These are phyloP conservation scores for Tricholoma sp. DNA, from an alignment of 768 basidiomycete species.

Conservation along the genomic window DNA sequence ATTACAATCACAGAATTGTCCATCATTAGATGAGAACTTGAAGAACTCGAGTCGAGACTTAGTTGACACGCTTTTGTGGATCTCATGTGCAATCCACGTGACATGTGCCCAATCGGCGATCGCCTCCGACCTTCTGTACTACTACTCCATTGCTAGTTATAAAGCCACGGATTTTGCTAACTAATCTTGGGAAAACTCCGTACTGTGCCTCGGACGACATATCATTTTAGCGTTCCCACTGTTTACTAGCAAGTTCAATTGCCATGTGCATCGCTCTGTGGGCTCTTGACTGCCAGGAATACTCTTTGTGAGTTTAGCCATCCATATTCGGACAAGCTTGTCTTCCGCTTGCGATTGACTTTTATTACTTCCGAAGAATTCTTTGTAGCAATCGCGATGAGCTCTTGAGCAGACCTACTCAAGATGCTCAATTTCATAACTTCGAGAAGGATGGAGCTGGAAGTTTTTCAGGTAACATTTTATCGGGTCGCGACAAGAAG, in stretches of 20 bases:
- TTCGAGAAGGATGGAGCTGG: constrained; percentile 37
- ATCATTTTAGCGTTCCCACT: background rate
- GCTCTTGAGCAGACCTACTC: constrained; percentile 59
- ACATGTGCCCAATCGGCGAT: background rate
- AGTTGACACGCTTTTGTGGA: background rate
- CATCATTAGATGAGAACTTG: constrained; percentile 1
- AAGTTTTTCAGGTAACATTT: constrained; percentile 32
- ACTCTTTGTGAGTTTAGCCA: constrained; percentile 59
- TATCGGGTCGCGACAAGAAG: constrained; percentile 69
- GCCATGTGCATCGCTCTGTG: constrained; percentile 77
- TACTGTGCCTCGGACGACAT: background rate
- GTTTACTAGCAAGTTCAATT: background rate
- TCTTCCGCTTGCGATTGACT: background rate
- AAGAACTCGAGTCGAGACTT: background rate
- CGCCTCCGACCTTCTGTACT: too few species aligned
- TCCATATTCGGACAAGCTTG: constrained; percentile 7
- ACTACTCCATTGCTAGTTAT: background rate
- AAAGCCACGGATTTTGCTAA: constrained; percentile 26
- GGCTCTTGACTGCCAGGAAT: constrained; percentile 70
- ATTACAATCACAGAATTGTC: constrained; percentile 50
- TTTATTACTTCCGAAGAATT: constrained; percentile 39
- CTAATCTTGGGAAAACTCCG: background rate
- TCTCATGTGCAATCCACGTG: background rate
- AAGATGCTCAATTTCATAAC: constrained; percentile 60
- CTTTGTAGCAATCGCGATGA: constrained; percentile 79